These are phyloP conservation scores for Silene noctiflora DNA, from an alignment of 179 eudicot species.

Conservation along the genomic window DNA sequence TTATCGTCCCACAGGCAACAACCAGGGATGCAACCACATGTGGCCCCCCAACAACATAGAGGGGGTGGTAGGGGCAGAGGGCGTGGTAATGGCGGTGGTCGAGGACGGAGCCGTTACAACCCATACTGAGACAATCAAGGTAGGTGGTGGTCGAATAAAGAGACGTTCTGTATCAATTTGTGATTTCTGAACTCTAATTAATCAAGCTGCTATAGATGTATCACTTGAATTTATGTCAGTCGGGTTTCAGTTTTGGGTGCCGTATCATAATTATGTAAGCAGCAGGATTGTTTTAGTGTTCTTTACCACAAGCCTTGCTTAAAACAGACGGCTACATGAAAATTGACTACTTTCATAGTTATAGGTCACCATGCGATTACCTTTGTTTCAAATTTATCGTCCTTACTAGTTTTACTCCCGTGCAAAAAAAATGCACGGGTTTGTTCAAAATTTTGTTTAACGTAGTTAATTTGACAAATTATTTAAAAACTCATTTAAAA, in stretches of 20 bases:
- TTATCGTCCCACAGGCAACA: slow-evolving; percentile 61
- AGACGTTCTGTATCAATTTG: not conserved
- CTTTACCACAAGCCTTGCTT: no score
- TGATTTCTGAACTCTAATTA: not conserved
- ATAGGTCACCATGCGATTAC: no score
- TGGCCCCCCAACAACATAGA: slow-evolving; percentile 50
- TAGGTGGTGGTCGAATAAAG: no score
- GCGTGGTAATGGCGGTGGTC: slow-evolving; percentile 47
- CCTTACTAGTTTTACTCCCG: no score
- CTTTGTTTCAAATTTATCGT: no score
- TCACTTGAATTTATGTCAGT: not conserved
- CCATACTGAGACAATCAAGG: slow-evolving; percentile 45
- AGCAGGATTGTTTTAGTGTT: no score
- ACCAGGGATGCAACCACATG: slow-evolving; percentile 45
- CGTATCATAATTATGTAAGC: not conserved
- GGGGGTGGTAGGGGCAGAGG: slow-evolving; percentile 59
- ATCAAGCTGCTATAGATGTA: not conserved
- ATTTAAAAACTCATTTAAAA: no score
- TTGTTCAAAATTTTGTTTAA: no score
- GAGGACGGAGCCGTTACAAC: slow-evolving; percentile 67
- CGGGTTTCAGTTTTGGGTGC: not conserved
- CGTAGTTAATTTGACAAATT: no score
- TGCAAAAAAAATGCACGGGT: no score
- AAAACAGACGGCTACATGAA: no score
- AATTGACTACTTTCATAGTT: no score